Percentiles rank a stretch among this genome's conserved stretches.
phyloP scores from a whole-genome alignment of 139 green algal species.

The Deuterostichococcus epilithicus region DNA sequence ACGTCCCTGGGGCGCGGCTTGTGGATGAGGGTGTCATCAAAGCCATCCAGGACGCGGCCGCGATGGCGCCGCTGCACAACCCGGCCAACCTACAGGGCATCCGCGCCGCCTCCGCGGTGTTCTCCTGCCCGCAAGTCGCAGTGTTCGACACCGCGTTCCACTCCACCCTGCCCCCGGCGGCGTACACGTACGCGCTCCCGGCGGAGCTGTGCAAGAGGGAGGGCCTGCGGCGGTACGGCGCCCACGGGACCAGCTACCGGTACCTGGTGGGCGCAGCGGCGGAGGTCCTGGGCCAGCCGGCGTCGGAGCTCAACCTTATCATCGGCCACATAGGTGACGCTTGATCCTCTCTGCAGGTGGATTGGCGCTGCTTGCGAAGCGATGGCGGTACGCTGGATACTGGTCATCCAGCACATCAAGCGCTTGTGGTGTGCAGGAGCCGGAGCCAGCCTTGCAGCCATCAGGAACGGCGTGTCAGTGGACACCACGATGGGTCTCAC shows the following conservation, averaged over 20 bases:
- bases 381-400: background rate
- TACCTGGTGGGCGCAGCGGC: conserved; percentile 62
- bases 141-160: conserved; percentile 96
- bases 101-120: conserved; percentile 29
- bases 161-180: conserved; percentile 71
- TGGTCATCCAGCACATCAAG: conserved; percentile 1
- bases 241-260: conserved; percentile 84
- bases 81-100: conserved; percentile 70
- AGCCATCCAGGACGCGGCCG: conserved; percentile 53
- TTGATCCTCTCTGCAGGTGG: background rate
- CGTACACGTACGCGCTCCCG: conserved; percentile 85
- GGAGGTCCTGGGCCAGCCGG: conserved; percentile 50
- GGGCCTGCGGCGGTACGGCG: conserved; percentile 71
- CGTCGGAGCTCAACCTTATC: conserved; percentile 69
- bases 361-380: background rate
- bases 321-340: conserved; percentile 68
- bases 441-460: conserved; percentile 69
- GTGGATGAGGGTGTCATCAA: conserved; percentile 46
- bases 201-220: conserved; percentile 67
- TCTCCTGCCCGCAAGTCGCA: conserved; percentile 62
- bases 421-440: conserved; percentile 36
- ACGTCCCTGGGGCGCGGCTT: conserved; percentile 52
- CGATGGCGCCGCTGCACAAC: conserved; percentile 89
- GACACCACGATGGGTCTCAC: conserved; percentile 86
- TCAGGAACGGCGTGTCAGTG: conserved; percentile 63